Evolutionary conservation across 139 green algal species (phyloP).

Genomic region (Desmodesmus armatus): DNA sequence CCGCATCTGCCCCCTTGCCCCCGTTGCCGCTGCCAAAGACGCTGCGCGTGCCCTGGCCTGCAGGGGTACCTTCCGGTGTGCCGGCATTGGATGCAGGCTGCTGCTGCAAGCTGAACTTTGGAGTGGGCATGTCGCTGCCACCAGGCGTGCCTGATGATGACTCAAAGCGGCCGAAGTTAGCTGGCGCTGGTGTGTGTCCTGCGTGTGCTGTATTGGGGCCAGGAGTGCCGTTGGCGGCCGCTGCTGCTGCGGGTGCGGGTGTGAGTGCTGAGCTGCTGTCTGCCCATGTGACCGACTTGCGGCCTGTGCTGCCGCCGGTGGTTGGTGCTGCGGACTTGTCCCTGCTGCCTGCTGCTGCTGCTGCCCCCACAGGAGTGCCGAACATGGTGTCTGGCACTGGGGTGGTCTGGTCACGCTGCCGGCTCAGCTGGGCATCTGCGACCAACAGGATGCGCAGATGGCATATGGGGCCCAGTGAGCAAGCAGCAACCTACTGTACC

Average conservation of each 20-base stretch:
- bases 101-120: too few relatives aligned
- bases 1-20: too few relatives aligned
- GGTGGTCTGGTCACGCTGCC: neutral
- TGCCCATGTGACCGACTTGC: constrained; percentile 38
- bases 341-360: constrained; percentile 1
- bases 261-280: neutral
- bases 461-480: too few relatives aligned
- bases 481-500: too few relatives aligned
- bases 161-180: neutral
- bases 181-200: constrained; percentile 35
- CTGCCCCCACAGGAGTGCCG: constrained; percentile 4
- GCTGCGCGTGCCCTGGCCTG: too few relatives aligned
- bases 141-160: too few relatives aligned
- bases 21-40: too few relatives aligned
- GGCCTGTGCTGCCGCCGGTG: neutral
- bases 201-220: constrained; percentile 4
- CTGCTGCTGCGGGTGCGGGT: neutral
- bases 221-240: neutral
- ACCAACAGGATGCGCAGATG: too few relatives aligned
- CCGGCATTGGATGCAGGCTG: neutral
- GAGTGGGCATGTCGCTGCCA: too few relatives aligned
- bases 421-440: too few relatives aligned
- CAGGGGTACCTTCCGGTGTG: neutral
- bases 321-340: neutral
- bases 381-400: constrained; percentile 5